These are phyloP conservation scores for Amesomyces nigricolor DNA, from an alignment of 2,329 filamentous ascomycete species.

Conservation along the genomic window DNA sequence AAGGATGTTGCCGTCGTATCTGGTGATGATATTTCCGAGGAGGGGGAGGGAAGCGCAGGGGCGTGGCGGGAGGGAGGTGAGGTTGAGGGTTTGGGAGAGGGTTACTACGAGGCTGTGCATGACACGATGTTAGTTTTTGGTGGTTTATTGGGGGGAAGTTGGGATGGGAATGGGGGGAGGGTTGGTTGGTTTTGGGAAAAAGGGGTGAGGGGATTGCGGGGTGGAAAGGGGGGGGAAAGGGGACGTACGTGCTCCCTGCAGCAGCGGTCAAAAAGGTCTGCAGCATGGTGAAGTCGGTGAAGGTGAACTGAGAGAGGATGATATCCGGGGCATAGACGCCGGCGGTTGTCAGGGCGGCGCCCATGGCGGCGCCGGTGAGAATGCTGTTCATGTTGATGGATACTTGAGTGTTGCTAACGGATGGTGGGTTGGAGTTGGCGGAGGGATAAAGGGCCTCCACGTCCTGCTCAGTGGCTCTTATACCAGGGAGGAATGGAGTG, in stretches of 20 bases:
- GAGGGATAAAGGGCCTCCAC: no score
- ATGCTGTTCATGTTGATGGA: constrained; percentile 19
- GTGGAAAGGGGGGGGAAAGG: neutral
- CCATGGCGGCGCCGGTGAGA: constrained; percentile 52
- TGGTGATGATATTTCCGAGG: constrained; percentile 33
- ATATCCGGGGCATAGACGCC: constrained; percentile 56
- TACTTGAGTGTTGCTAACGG: neutral
- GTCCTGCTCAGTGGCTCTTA: no score
- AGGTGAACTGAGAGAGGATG: constrained; percentile 55
- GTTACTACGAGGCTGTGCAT: constrained; percentile 41
- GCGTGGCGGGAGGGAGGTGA: constrained; percentile 42
- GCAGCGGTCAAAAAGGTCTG: constrained; percentile 59
- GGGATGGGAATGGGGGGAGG: constrained; percentile 3
- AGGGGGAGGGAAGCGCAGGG: constrained; percentile 47
- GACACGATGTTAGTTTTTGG: neutral
- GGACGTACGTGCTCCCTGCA: constrained; percentile 54
- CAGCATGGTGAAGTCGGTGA: constrained; percentile 60
- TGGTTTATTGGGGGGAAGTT: neutral
- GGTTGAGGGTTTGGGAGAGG: constrained; percentile 39
- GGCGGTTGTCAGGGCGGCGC: constrained; percentile 53
- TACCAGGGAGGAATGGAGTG: no score
- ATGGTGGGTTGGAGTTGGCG: neutral
- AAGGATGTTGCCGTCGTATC: constrained; percentile 59
- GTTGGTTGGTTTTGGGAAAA: neutral
- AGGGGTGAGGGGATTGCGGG: neutral